Base-by-base conservation (phyloP, 2,329 filamentous ascomycete species). In the Penicillium sp. region DNA sequence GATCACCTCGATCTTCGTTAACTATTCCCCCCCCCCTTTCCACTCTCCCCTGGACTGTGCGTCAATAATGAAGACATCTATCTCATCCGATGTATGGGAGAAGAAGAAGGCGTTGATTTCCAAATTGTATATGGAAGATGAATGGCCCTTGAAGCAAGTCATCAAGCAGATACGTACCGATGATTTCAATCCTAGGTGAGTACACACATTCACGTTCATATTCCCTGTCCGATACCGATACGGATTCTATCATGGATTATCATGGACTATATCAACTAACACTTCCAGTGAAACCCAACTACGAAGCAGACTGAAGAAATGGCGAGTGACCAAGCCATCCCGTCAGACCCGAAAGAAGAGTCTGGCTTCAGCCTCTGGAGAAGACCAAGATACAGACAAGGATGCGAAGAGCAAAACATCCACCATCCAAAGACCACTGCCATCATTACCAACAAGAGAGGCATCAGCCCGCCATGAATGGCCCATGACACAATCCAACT, bases 81-180 rank as follows among this genome's bases (percentile, higher is more conserved):
- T 78, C 48, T 71, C 76, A 10, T 73, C 76, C 4, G 75, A 77
- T 51, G 72, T 77, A 35, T 78, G 76, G 76, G 76, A 78, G 67
- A 75, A 71, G 66, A 78, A 77, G 62, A 77, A 73, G 57, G 66
- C 69, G 3, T 62, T 77, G 60, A 78, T 78, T 62, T 70, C 74
- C 43, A 72, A 71, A 37, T 61, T 77, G 42, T 78, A 78, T 54
- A 77, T 75, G 66, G 75, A 77, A 29, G 75, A 78, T 54, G 75
- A 78, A 72, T 78, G 75, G 75, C 76, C 76, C 6, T 64, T 78
- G 51, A 77, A 78, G 57, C 75, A 78, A 54, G 76, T 78, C 51
- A 78, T 77, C 54, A 77, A 78, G 62, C 71, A 76, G 63, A 76
- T 78, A 38, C 74, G 76, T 17, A 73, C 73, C 6, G 68, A 72